phyloP scores from a whole-genome alignment of 331 rosid species.

The Quercus phellos region DNA sequence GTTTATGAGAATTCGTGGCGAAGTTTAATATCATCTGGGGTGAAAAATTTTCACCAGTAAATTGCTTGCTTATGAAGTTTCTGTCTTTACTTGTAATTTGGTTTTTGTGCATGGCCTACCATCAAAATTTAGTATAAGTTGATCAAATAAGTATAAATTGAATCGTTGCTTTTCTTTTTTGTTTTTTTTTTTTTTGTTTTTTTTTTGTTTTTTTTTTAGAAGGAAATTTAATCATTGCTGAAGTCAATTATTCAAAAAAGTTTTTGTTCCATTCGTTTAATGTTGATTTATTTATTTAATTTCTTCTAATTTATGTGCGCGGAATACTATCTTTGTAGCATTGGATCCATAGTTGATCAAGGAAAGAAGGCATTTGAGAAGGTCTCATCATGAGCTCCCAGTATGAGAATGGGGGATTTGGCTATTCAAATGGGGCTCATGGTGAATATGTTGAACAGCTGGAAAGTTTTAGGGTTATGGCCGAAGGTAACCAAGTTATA shows the following conservation, averaged over 20 bases:
- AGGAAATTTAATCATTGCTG: neutral
- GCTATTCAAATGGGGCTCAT: conserved; percentile 34
- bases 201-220: too few species aligned
- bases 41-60: neutral
- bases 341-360: conserved; percentile 8
- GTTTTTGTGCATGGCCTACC: neutral
- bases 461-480: conserved; percentile 27
- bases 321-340: conserved; percentile 19
- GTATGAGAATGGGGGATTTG: conserved; percentile 31
- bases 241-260: neutral
- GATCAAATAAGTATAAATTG: neutral
- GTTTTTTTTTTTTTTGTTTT: too few species aligned
- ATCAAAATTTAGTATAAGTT: neutral
- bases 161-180: neutral
- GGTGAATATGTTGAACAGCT: conserved; percentile 19
- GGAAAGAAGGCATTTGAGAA: conserved; percentile 20
- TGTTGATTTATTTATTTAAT: neutral
- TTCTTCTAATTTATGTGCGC: neutral
- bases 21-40: neutral
- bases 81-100: neutral
- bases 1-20: neutral
- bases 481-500: conserved; percentile 26
- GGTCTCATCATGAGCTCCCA: conserved; percentile 38
- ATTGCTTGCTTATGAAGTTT: neutral
- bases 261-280: neutral